phyloP scores from a whole-genome alignment of 2,329 filamentous ascomycete genomes.

The Ophiocordyceps australis region DNA sequence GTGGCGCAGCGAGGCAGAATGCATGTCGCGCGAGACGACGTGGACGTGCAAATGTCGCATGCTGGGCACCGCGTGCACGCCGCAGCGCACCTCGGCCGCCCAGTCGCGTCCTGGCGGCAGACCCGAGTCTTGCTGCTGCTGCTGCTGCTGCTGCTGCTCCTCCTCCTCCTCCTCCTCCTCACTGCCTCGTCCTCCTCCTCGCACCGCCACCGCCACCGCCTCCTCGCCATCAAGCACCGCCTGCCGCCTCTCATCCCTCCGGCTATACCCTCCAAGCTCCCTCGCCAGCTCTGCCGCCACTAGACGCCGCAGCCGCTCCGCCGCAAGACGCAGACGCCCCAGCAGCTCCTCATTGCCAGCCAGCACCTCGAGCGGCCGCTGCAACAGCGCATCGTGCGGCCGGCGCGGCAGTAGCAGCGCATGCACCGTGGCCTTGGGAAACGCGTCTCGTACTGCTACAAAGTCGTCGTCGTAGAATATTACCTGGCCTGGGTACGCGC shows the following conservation, averaged over 20 bases:
- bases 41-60: conserved; percentile 92
- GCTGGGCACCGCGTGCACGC: conserved; percentile 73
- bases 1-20: conserved; percentile 53
- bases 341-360: conserved; percentile 49
- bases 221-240: conserved; percentile 44
- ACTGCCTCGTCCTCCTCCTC: conserved; percentile 43
- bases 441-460: conserved; percentile 66
- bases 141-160: conserved; percentile 40
- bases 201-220: conserved; percentile 55
- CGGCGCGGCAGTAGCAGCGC: conserved; percentile 74
- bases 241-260: conserved; percentile 42
- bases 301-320: conserved; percentile 38
- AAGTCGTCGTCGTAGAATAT: conserved; percentile 51
- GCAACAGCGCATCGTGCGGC: conserved; percentile 34
- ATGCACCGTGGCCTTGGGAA: conserved; percentile 73
- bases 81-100: conserved; percentile 53
- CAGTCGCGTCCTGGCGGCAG: conserved; percentile 65
- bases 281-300: conserved; percentile 62
- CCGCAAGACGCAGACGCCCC: conserved; percentile 39
- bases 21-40: conserved; percentile 65
- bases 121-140: conserved; percentile 16
- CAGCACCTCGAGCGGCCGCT: conserved; percentile 68
- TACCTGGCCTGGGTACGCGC: conserved; percentile 36
- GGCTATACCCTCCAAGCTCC: conserved; percentile 44
- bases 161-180: conserved; percentile 45